Evolutionary conservation across 2,329 filamentous ascomycete species (phyloP), one percentile per base, ranked within the genome.

Genomic region (Apiospora kogelbergensis): DNA sequence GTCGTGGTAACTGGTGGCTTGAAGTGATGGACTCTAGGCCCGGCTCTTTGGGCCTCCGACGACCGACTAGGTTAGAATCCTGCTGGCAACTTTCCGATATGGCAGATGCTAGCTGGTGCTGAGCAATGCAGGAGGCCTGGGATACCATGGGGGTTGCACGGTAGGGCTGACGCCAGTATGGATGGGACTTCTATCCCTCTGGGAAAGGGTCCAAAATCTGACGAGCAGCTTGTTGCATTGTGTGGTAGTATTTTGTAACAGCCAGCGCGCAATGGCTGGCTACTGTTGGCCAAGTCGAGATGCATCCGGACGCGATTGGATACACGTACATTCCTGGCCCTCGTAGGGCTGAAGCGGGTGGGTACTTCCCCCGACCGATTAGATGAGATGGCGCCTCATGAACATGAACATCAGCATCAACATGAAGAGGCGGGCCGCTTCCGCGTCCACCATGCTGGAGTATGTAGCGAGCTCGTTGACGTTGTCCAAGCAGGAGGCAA

Each of bases 321-420:
- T 37, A 37, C 13, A 53, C 53, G 63, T 63, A 65, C 65, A 46
- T 65, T 65, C 42, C 65, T 70, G 68, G 63, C 46, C 37, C 45
- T 68, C 68, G 37, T 70, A 70, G 68, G 68, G 68, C 68, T 70
- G 68, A 70, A 65, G 45, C 33, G 44, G 63, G 68, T 70, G 68
- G 66, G 63, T 66, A 70, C 30, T 40, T 17, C 17, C 2, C 53
- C 26, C 53, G 10, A 60, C 33, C 53, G 7, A 60, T 60, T 33
- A 60, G 53, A 37, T 37, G 53, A 37, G 53, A 33, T 60, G n/a
- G 53, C 30, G 53, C 37, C 53, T 30, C 30, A 60, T 37, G 30
- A 37, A n/a, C 30, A 37, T n/a, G n/a, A n/a, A n/a, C n/a, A n/a
- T n/a, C n/a, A n/a, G n/a, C n/a, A n/a, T n/a, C n/a, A 3, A 4